phyloP scores from a whole-genome alignment of 1,284 basidiomycete species.

The Marasmius tenuissimus region DNA sequence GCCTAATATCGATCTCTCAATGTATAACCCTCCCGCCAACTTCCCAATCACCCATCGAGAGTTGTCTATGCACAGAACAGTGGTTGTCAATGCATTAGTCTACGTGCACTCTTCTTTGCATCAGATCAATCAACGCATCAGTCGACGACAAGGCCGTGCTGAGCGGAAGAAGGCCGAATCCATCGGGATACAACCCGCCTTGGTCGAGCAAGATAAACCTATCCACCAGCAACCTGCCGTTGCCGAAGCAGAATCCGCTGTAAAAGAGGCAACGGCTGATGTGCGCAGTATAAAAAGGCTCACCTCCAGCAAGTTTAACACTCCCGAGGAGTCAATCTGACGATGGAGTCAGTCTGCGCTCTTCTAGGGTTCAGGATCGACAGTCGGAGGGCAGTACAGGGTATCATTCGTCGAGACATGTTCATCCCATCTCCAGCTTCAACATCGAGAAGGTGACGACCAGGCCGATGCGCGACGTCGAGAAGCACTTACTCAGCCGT shows the following conservation, averaged over 20 bases:
- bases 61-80: constrained; percentile 79
- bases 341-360: constrained; percentile 99
- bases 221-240: constrained; percentile 88
- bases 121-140: constrained; percentile 86
- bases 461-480: constrained; percentile 83
- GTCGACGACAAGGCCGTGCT: constrained; percentile 90
- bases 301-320: too few relatives aligned
- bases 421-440: constrained; percentile 98
- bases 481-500: constrained; percentile 88
- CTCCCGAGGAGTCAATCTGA: constrained; percentile 95
- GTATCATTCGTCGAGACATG: constrained; percentile 95
- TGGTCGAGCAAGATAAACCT: constrained; percentile 88
- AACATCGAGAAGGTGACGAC: constrained; percentile 94
- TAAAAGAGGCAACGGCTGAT: constrained; percentile 91
- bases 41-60: constrained; percentile 91
- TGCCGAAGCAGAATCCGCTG: constrained; percentile 97
- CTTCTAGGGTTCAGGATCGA: constrained; percentile 98
- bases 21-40: constrained; percentile 73
- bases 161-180: constrained; percentile 98
- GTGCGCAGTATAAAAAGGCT: constrained; percentile 97
- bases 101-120: constrained; percentile 91
- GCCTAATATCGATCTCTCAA: constrained; percentile 84
- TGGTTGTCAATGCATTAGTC: constrained; percentile 93
- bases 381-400: constrained; percentile 95
- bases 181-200: constrained; percentile 91